These are phyloP conservation scores for Calonectria pseudoreteaudii DNA, from an alignment of 2,329 filamentous ascomycete genomes.

Conservation along the genomic window DNA sequence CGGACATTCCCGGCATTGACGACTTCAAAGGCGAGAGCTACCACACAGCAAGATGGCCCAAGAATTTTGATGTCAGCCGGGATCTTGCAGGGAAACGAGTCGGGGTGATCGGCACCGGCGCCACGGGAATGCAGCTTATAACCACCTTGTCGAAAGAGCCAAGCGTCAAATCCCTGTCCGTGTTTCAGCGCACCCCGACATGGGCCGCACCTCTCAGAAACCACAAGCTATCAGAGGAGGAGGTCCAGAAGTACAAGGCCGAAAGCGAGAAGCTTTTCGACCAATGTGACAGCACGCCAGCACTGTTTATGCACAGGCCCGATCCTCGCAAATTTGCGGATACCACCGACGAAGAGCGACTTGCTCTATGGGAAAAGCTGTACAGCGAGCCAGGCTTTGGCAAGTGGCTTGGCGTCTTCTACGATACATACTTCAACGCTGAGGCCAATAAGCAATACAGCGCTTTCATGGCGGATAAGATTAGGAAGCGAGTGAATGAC, in stretches of 20 bases:
- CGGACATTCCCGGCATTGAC: constrained; percentile 25
- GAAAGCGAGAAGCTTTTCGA: constrained; percentile 31
- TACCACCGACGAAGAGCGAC: constrained; percentile 16
- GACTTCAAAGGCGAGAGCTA: constrained; percentile 24
- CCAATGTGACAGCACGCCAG: constrained; percentile 18
- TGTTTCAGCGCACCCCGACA: constrained; percentile 45
- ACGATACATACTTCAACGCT: constrained; percentile 31
- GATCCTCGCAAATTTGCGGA: constrained; percentile 32
- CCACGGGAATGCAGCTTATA: constrained; percentile 34
- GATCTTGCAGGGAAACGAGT: constrained; percentile 27
- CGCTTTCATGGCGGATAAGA: constrained; percentile 32
- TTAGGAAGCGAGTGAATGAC: constrained; percentile 23
- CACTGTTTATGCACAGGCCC: constrained; percentile 29
- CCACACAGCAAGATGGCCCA: constrained; percentile 34
- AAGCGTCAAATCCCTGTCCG: constrained; percentile 47
- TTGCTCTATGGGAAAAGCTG: constrained; percentile 29
- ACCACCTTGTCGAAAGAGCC: constrained; percentile 34
- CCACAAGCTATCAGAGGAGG: constrained; percentile 20
- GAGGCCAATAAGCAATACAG: constrained; percentile 31
- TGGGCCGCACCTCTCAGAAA: constrained; percentile 41
- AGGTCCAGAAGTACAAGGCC: constrained; percentile 25
- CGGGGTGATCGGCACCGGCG: constrained; percentile 32
- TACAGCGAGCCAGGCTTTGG: constrained; percentile 28
- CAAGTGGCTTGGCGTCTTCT: constrained; percentile 33
- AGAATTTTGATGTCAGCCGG: background rate